A percentile compares a stretch with the other conserved stretches of the same genome.
phyloP scores from a whole-genome alignment of 2,329 filamentous ascomycete species.

The Neofusicoccum laricinum region DNA sequence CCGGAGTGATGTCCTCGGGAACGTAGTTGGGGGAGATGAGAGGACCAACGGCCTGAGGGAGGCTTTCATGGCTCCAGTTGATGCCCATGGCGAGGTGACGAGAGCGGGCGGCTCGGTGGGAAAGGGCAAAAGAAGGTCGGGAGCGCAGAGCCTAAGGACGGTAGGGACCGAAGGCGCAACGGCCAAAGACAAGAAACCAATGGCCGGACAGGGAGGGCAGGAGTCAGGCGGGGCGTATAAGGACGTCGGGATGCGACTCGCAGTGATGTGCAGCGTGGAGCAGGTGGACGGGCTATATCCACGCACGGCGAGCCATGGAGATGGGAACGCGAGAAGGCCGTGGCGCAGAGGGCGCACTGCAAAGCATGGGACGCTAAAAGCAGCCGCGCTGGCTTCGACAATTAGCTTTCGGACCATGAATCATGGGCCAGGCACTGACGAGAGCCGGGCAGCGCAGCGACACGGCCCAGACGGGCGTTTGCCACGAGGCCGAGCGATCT shows the following conservation, averaged over 20 bases:
- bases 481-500: constrained; percentile 10
- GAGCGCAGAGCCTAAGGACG: not conserved
- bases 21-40: constrained; percentile 24
- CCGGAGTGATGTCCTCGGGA: constrained; percentile 27
- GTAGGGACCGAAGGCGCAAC: not conserved
- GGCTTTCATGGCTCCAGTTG: not conserved
- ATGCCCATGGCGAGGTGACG: not conserved
- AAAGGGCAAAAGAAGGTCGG: not conserved
- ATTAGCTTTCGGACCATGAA: constrained; percentile 4
- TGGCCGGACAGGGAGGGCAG: not conserved
- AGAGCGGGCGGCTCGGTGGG: not conserved
- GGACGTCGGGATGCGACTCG: not conserved
- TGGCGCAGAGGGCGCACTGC: not conserved
- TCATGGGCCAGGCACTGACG: constrained; percentile 1
- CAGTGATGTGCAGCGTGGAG: constrained; percentile 2
- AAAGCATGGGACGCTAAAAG: constrained; percentile 1
- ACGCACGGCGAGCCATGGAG: not conserved
- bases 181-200: not conserved
- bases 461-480: constrained; percentile 4
- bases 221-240: not conserved
- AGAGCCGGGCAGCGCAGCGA: not conserved
- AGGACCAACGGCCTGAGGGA: constrained; percentile 20
- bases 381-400: constrained; percentile 1
- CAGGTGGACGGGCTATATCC: constrained; percentile 2
- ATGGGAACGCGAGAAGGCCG: not conserved